Evolutionary conservation across 106 monocot genomes (phyloP).

Genomic region (Cymbidium sinense): DNA sequence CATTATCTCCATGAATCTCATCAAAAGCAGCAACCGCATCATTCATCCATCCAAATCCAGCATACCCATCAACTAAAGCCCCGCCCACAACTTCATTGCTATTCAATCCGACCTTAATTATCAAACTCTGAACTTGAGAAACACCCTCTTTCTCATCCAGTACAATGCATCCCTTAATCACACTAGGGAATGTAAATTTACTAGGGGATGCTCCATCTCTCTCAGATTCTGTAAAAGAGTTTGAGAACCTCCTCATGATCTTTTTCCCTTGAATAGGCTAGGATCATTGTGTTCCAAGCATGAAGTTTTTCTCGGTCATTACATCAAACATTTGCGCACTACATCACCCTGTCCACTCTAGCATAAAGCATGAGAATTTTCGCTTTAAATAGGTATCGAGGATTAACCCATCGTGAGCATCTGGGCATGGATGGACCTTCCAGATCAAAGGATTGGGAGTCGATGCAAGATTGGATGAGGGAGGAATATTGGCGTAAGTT

Average conservation of each 20-base stretch:
- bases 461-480: slow-evolving; percentile 31
- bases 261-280: slow-evolving; percentile 3
- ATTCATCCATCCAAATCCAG: slow-evolving; percentile 9
- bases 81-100: slow-evolving; percentile 5
- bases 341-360: slow-evolving; percentile 4
- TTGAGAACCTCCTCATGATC: slow-evolving; percentile 3
- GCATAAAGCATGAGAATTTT: slow-evolving; percentile 29
- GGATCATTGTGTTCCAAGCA: slow-evolving; percentile 12
- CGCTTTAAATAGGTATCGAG: slow-evolving; percentile 20
- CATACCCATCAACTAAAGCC: slow-evolving; percentile 12
- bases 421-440: slow-evolving; percentile 14
- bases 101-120: slow-evolving; percentile 13
- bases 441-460: slow-evolving; percentile 18
- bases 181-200: slow-evolving; percentile 24
- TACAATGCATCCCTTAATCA: slow-evolving; percentile 13
- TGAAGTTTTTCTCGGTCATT: slow-evolving; percentile 18
- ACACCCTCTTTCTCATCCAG: background rate
- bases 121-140: slow-evolving; percentile 9
- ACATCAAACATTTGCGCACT: slow-evolving; percentile 16
- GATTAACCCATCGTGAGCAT: slow-evolving; percentile 14
- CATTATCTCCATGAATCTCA: slow-evolving; percentile 10
- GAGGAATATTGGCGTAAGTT: slow-evolving; percentile 9
- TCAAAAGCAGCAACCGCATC: slow-evolving; percentile 11
- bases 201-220: slow-evolving; percentile 7
- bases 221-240: slow-evolving; percentile 16